Evolutionary conservation across 495 filamentous ascomycete species (phyloP).

Genomic region (Letharia lupina): DNA sequence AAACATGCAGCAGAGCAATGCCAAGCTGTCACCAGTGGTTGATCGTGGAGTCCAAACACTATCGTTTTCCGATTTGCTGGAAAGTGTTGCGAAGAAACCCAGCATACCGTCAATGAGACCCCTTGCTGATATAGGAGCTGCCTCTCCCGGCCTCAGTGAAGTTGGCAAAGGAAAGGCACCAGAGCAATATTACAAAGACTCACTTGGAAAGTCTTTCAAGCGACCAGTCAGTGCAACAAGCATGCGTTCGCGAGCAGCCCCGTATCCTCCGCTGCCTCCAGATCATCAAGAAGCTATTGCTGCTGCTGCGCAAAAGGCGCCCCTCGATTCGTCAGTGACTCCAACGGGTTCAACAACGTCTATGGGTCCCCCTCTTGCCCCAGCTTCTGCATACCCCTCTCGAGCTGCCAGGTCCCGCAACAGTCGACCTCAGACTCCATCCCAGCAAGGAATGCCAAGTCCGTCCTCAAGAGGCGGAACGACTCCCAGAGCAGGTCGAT

Average conservation of each 20-base stretch:
- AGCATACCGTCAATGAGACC: conserved; percentile 29
- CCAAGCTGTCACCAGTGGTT: conserved; percentile 30
- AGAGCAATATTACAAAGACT: conserved; percentile 24
- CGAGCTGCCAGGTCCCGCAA: conserved; percentile 30
- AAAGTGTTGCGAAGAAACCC: conserved; percentile 50
- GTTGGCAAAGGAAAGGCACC: conserved; percentile 17
- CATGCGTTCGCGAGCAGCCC: conserved; percentile 37
- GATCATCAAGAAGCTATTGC: conserved; percentile 81
- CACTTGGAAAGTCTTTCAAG: conserved; percentile 27
- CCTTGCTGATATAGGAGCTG: conserved; percentile 25
- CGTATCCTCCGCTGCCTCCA: conserved; percentile 65
- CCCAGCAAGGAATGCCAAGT: conserved; percentile 27
- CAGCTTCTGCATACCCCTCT: conserved; percentile 66
- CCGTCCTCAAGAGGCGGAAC: conserved; percentile 43
- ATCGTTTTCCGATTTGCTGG: conserved; percentile 63
- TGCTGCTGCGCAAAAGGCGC: conserved; percentile 50
- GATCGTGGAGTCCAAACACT: conserved; percentile 70
- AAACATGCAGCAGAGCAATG: conserved; percentile 18
- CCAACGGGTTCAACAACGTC: conserved; percentile 28
- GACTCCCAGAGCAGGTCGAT: conserved; percentile 44
- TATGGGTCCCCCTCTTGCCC: conserved; percentile 83
- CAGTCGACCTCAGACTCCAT: conserved; percentile 66
- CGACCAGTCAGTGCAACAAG: conserved; percentile 68
- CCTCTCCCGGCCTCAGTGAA: conserved; percentile 15
- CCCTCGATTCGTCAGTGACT: conserved; percentile 10